Evolutionary conservation across 352 stramenopile genomes (phyloP).

Genomic region (Phytophthora ramorum): DNA sequence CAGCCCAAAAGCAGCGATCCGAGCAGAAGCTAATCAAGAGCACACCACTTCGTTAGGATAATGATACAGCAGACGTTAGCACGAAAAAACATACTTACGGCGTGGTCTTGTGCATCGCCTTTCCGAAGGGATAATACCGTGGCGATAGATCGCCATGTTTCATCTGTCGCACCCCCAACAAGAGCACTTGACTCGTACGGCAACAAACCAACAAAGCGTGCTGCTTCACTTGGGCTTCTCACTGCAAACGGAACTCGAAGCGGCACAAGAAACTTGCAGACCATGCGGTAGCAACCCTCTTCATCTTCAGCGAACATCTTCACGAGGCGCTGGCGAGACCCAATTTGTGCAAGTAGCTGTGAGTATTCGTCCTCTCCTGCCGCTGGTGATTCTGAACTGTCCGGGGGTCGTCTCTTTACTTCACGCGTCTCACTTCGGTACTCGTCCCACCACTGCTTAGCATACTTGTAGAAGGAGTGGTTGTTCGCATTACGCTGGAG

Average conservation of each 20-base stretch:
- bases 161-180: constrained; percentile 64
- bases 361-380: constrained; percentile 33
- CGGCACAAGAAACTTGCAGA: constrained; percentile 86
- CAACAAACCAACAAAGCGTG: constrained; percentile 85
- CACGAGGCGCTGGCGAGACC: constrained; percentile 50
- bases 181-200: constrained; percentile 62
- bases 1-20: constrained; percentile 90
- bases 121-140: constrained; percentile 76
- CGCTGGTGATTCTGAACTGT: not conserved
- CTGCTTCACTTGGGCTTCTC: constrained; percentile 79
- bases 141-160: constrained; percentile 81
- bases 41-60: constrained; percentile 1
- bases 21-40: constrained; percentile 67
- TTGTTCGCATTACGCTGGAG: constrained; percentile 59
- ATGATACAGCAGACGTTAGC: not conserved
- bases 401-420: constrained; percentile 8
- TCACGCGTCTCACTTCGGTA: constrained; percentile 53
- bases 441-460: constrained; percentile 88
- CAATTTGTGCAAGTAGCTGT: constrained; percentile 16
- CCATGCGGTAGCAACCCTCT: constrained; percentile 80
- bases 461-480: constrained; percentile 83
- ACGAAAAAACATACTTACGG: constrained; percentile 38
- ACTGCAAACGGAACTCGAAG: constrained; percentile 60
- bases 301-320: constrained; percentile 92
- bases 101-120: constrained; percentile 87